A percentile compares a stretch with the other conserved stretches of the same genome.
Evolutionary conservation across 352 stramenopile genomes (phyloP).

Genomic region (Phytophthora cryptogea): DNA sequence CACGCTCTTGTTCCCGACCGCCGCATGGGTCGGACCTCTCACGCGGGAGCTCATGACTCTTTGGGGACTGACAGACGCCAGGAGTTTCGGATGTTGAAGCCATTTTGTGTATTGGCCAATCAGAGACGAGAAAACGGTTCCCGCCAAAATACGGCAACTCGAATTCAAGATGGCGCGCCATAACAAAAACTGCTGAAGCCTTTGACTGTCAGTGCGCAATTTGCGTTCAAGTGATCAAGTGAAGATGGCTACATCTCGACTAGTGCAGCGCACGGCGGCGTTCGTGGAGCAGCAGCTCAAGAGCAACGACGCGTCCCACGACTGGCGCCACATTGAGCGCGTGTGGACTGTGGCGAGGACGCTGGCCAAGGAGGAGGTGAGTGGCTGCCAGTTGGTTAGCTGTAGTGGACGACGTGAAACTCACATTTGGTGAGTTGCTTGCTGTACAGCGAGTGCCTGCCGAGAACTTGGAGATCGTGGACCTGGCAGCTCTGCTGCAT

Average conservation of each 20-base stretch:
- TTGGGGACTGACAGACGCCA: too few species aligned
- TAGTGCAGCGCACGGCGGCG: conserved; percentile 71
- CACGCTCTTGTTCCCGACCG: conserved; percentile 19
- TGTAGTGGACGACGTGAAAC: too few species aligned
- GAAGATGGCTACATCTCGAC: conserved; percentile 46
- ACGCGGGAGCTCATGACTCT: conserved; percentile 31
- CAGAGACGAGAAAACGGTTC: background rate
- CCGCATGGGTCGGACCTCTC: conserved; percentile 18
- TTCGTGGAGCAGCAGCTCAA: conserved; percentile 79
- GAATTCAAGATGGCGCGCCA: conserved; percentile 12
- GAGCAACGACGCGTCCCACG: conserved; percentile 82
- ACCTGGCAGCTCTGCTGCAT: conserved; percentile 85
- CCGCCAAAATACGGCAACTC: conserved; percentile 19
- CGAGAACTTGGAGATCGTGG: conserved; percentile 75
- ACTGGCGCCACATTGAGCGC: conserved; percentile 89
- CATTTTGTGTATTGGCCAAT: conserved; percentile 19
- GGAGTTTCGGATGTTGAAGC: conserved; percentile 36
- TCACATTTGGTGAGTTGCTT: too few species aligned
- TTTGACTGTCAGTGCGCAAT: conserved; percentile 17
- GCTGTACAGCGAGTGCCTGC: conserved; percentile 56
- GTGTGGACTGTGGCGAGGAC: conserved; percentile 78
- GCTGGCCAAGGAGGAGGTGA: conserved; percentile 78
- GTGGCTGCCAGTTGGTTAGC: conserved; percentile 1
- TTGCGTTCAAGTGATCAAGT: conserved; percentile 3
- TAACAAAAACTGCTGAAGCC: background rate